A percentile compares a stretch with the other conserved stretches of the same genome.
Evolutionary conservation across 2,329 filamentous ascomycete species (phyloP).

Genomic region (Fusarium sacchari): DNA sequence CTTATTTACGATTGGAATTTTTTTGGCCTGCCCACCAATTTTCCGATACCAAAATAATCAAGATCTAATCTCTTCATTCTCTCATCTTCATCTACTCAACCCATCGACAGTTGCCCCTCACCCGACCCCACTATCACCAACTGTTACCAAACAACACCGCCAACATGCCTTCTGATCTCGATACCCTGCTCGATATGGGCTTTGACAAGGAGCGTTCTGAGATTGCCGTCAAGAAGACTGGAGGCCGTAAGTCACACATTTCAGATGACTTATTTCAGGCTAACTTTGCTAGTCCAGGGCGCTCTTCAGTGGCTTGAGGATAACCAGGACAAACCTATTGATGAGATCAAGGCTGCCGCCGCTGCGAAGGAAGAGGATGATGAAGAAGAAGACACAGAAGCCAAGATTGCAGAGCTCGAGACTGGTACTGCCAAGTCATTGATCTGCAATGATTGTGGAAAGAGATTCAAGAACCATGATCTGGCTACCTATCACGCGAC

Average conservation of each 20-base stretch:
- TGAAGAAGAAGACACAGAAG: slow-evolving; percentile 57
- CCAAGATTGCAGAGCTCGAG: slow-evolving; percentile 72
- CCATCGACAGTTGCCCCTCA: slow-evolving; percentile 20
- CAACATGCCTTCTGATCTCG: slow-evolving; percentile 69
- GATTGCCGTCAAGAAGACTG: slow-evolving; percentile 84
- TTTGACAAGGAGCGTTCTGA: slow-evolving; percentile 87
- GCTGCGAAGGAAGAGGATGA: slow-evolving; percentile 59
- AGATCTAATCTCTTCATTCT: neutral
- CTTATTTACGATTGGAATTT: neutral
- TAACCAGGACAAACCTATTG: slow-evolving; percentile 87
- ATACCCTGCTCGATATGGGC: slow-evolving; percentile 74
- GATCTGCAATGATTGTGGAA: slow-evolving; percentile 94
- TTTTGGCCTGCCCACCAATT: neutral
- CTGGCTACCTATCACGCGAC: slow-evolving; percentile 90
- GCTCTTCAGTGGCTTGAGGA: slow-evolving; percentile 95
- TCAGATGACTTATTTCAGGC: neutral
- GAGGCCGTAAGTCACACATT: slow-evolving; percentile 70
- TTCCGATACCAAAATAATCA: neutral
- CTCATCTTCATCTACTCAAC: neutral
- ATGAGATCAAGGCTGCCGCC: slow-evolving; percentile 73
- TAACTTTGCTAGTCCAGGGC: slow-evolving; percentile 73
- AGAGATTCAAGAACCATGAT: slow-evolving; percentile 83
- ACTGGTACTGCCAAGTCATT: slow-evolving; percentile 82
- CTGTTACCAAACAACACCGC: slow-evolving; percentile 42
- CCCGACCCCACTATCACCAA: slow-evolving; percentile 38